Base-by-base conservation (phyloP, 2,329 filamentous ascomycete species). In the Lasiodiplodia gonubiensis region DNA sequence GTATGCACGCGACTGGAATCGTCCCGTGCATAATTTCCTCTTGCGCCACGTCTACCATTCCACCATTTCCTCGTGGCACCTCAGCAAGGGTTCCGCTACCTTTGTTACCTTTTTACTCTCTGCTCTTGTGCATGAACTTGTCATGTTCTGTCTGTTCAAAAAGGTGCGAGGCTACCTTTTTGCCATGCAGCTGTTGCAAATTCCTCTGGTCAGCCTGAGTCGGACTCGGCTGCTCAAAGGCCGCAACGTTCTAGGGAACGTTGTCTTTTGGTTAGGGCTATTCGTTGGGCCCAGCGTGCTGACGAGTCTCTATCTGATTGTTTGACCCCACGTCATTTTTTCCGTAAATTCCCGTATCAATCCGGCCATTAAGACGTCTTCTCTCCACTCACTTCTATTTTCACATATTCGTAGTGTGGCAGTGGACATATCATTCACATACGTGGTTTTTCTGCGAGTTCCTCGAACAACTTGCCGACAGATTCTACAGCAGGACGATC, bases 81-180 rank as follows among this genome's bases (percentile, higher is more conserved):
- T 93, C 63, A 88, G 88, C 72, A 90, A 89, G 74, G 85, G 88
- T 70, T 87, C 88, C 4, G 92, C 92, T 2, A 93, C 91, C 0
- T 86, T 93, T 64, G 88, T 92, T 53, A 93, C 91, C 0, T 93
- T 93, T 74, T 84, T 92, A 70, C 80, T 93, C 21, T 90, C 86
- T 8, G 90, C 90, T 0, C 85, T 89, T 70, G 84, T 92, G 23
- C 90, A 93, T 73, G 91, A 94, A 77, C 80, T 93, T 54, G 85
- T 93, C 73, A 93, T 93, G 91, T 90, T 89, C 82, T 91, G 91
- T 71, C 83, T 94, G 39, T 94, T 94, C 77, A 90, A 90, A 77
- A 93, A 92, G 78, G 83, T 93, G 11, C 82, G 91, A 48, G 91
- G 91, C 0, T 93, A 93, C 72, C 78, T 93, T 54, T 85, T 93